phyloP scores from a whole-genome alignment of 305 asterid species.

The Fraxinus baroniana region DNA sequence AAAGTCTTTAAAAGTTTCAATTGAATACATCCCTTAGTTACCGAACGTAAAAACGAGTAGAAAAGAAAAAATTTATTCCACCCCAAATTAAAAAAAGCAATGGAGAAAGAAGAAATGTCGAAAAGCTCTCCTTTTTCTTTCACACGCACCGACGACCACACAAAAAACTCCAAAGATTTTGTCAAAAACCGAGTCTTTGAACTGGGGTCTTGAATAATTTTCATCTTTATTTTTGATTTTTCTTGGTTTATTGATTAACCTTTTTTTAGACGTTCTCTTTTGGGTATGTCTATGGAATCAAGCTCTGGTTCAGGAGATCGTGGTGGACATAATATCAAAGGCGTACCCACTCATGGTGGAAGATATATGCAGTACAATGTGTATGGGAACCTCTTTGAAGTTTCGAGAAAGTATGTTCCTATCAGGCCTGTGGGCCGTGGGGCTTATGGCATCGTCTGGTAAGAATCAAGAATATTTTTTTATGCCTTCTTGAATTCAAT shows the following conservation, averaged over 20 bases:
- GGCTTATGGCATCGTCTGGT: constrained; percentile 76
- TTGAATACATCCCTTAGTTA: too few relatives aligned
- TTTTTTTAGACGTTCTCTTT: neutral
- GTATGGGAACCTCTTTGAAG: constrained; percentile 72
- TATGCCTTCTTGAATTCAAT: neutral
- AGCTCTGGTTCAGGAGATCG: constrained; percentile 67
- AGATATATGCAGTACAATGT: constrained; percentile 72
- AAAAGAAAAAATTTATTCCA: constrained; percentile 9
- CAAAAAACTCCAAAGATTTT: constrained; percentile 13
- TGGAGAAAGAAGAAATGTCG: constrained; percentile 25
- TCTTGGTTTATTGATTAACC: neutral
- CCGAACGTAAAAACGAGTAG: neutral
- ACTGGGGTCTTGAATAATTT: constrained; percentile 24
- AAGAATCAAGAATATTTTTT: constrained; percentile 9
- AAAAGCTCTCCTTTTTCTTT: constrained; percentile 25
- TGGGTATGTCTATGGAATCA: constrained; percentile 50
- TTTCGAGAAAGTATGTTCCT: constrained; percentile 65
- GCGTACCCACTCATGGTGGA: constrained; percentile 67
- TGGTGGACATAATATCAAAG: constrained; percentile 56
- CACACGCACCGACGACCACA: constrained; percentile 24
- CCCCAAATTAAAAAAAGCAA: constrained; percentile 25
- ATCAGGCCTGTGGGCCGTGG: constrained; percentile 74
- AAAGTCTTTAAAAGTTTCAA: too few relatives aligned
- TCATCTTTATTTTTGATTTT: neutral
- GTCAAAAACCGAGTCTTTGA: constrained; percentile 28